phyloP scores from a whole-genome alignment of 2,329 filamentous ascomycete genomes.

The Neopestalotiopsis rosae region DNA sequence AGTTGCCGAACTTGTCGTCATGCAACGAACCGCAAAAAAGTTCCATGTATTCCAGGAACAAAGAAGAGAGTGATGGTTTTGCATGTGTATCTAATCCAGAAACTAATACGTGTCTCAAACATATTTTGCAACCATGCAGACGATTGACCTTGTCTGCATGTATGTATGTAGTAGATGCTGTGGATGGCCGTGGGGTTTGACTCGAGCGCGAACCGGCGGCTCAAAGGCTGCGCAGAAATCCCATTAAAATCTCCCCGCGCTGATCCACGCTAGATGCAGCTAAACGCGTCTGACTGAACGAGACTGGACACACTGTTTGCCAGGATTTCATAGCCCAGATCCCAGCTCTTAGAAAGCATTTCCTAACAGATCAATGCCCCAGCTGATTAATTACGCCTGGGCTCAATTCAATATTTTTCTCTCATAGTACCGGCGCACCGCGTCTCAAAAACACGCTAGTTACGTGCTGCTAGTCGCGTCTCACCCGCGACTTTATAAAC shows the following conservation, averaged over 20 bases:
- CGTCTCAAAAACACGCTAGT: conserved; percentile 5
- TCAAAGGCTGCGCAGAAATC: not conserved
- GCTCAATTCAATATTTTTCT: conserved; percentile 1
- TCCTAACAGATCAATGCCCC: not conserved
- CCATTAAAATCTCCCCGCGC: not conserved
- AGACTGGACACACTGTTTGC: not conserved
- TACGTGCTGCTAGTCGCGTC: conserved; percentile 4
- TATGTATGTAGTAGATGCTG: not conserved
- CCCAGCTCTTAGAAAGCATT: not conserved
- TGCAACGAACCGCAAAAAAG: not conserved
- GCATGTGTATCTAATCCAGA: too few species aligned
- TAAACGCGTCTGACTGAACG: not conserved
- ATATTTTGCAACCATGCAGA: too few species aligned
- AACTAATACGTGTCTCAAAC: too few species aligned
- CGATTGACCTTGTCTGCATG: too few species aligned
- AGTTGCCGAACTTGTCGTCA: not conserved
- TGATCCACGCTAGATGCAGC: not conserved
- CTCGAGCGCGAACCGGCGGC: not conserved
- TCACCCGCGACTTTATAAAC: conserved; percentile 18
- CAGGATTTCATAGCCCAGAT: not conserved
- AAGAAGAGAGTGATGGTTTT: not conserved
- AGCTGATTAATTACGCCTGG: conserved; percentile 17
- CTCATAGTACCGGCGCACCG: not conserved
- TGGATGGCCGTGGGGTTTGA: not conserved
- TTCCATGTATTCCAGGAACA: not conserved